Evolutionary conservation across 108 stramenopile species (phyloP), one percentile per base, ranked within the genome.

Genomic region (Cafeteria roenbergensis): DNA sequence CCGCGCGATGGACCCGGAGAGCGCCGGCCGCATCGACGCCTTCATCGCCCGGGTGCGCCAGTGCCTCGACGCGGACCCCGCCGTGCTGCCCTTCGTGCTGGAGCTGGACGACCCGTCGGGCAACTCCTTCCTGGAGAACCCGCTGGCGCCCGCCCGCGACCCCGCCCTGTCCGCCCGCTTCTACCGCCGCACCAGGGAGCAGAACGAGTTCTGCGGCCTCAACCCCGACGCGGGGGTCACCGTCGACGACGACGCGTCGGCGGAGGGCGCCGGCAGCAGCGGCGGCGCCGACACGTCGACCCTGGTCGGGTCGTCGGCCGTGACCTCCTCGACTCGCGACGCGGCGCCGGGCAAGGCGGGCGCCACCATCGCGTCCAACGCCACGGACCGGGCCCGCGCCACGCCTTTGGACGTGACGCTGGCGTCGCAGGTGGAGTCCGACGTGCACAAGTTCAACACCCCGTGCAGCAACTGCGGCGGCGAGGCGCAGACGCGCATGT

Each of bases 121-220:
- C 1, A 84, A 84, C 80, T 76, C 74, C 33, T 82, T 78, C 56
- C 55, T 84, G 27, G 80, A 83, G 35, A 81, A 83, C 65, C 81
- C 79, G 21, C 34, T 34, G 20, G 79, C 79, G 0, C 81, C 81
- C 17, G 51, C 55, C 30, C 55, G 36, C 29, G 82, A 82, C 71
- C 75, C 80, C 26, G 36, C 61, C 0, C 63, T 82, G 21, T 31
- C 28, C 1, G 65, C 63, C 0, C 12, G 2, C 8, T 32, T 26
- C 51, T 78, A 78, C 58, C 31, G 28, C 9, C 73, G 78, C 31
- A 69, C 65, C 25, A 25, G 51, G 32, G 73, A 67, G 33, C 77
- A 78, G 53, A 50, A 63, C 29, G 30, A 60, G 29, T 38, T 72
- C 22, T 33, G 34, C 24, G 65, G 59, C 25, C 51, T 70, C 63